Evolutionary conservation across 2,329 filamentous ascomycete genomes (phyloP), one percentile per base, ranked within the genome.

Genomic region (Apiospora kogelbergensis): DNA sequence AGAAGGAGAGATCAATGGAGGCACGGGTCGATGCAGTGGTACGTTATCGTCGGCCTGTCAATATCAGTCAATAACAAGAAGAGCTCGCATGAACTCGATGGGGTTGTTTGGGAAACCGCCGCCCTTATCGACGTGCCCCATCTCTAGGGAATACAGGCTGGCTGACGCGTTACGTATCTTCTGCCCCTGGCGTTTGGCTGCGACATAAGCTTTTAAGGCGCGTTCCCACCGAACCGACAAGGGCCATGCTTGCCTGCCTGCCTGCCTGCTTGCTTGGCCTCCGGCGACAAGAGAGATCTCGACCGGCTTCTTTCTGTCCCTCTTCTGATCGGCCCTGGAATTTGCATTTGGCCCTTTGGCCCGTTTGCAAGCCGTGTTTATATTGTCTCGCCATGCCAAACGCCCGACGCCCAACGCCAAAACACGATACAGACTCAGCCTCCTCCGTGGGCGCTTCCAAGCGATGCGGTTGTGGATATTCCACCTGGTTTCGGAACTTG

Each of bases 381-480:
- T n/a, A 4, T n/a, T 57, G 48, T 57, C 30, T n/a, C 26, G 53
- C 37, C 53, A 60, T 30, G 30, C 30, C 48, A 46, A 48, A 60
- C n/a, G n/a, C n/a, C n/a, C n/a, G n/a, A n/a, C n/a, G n/a, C n/a
- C n/a, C n/a, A n/a, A n/a, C 53, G 30, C 30, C 48, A 46, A 48
- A 60, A 60, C 53, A 60, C 53, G 53, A 60, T 37, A 60, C 53
- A 60, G 17, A 60, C 53, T 60, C 53, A 60, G 53, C 53, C 53
- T 60, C 53, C 48, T 57, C 24, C 46, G 46, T 57, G 48, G 48
- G 48, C 48, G 48, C 48, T 30, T 57, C 46, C 13, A 22, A 46
- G 26, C 40, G 40, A 42, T 24, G 22, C 7, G 45, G 3, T 48
- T 15, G 48, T 57, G 48, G 48, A 57, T 57, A 57, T 33, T 57